Evolutionary conservation across 768 basidiomycete genomes (phyloP), one percentile per base, ranked within the genome.

Genomic region (Agaricus bisporus): DNA sequence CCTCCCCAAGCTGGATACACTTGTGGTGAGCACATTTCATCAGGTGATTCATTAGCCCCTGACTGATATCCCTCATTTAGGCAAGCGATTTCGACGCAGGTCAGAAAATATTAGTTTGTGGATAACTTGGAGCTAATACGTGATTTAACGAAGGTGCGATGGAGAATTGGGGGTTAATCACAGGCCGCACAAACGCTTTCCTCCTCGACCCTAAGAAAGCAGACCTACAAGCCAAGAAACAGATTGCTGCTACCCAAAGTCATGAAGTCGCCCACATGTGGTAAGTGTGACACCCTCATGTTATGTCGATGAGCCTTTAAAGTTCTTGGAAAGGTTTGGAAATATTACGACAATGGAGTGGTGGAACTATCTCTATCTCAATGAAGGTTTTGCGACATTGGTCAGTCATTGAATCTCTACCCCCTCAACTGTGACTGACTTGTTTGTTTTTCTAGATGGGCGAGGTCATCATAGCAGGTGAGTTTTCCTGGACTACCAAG

Each of bases 151-250:
- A 60, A 74, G 81, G 85, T 55, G 87, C 88, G 4, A 94, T 95
- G 94, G 95, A 97, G 69, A 94, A 93, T 66, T 93, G 89, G 89
- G 91, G 90, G 25, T 72, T 95, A 53, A 97, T 97, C 64, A 95
- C 88, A 12, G 95, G 94, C 17, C 74, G 94, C 41, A 94, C 92
- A 0, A 82, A 75, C 39, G 86, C 84, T 4, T 88, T 91, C 65
- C 70, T 95, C 41, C 76, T 89, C 56, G 88, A 97, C 65, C 82
- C 83, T n/a, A 73, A 85, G 64, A 83, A 79, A 51, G 78, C 80
- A 22, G 86, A 90, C 60, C 68, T 92, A 45, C 70, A 71, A 9
- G 86, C 83, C 38, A 89, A 86, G 76, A 90, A 93, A 67, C 72
- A 78, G n/a, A 81, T 95, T 52, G 88, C 88, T 2, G 68, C 74